Evolutionary conservation across 306 rosid genomes (phyloP).

Genomic region (Acacia melanoxylon): DNA sequence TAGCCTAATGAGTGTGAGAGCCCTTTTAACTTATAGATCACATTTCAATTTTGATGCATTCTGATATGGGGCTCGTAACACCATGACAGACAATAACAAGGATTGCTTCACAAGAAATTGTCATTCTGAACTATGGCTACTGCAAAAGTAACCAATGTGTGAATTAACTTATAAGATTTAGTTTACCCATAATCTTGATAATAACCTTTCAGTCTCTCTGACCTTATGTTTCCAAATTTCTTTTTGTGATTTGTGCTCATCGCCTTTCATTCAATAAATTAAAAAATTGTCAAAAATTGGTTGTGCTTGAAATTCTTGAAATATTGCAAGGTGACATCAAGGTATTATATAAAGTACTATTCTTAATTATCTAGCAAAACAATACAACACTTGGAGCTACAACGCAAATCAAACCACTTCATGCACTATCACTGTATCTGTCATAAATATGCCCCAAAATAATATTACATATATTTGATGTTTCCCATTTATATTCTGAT

Average conservation of each 20-base stretch:
- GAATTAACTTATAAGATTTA: not conserved
- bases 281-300: not conserved
- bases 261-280: not conserved
- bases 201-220: not conserved
- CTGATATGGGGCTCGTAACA: too few species aligned
- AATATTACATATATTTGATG: not conserved
- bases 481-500: not conserved
- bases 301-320: not conserved
- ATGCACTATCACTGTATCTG: not conserved
- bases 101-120: not conserved
- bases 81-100: not conserved
- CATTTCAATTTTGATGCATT: too few species aligned
- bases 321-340: not conserved
- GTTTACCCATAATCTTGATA: not conserved
- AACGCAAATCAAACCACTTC: slow-evolving; percentile 3
- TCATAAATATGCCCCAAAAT: slow-evolving; percentile 5
- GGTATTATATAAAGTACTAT: not conserved
- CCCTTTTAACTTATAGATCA: too few species aligned
- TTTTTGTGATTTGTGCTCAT: not conserved
- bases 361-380: not conserved
- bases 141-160: too few species aligned
- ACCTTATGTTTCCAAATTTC: not conserved
- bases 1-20: too few species aligned
- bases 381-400: not conserved
- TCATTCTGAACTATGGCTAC: not conserved